phyloP scores from a whole-genome alignment of 345 rosid genomes.

The Eucalyptus guilfoylei region DNA sequence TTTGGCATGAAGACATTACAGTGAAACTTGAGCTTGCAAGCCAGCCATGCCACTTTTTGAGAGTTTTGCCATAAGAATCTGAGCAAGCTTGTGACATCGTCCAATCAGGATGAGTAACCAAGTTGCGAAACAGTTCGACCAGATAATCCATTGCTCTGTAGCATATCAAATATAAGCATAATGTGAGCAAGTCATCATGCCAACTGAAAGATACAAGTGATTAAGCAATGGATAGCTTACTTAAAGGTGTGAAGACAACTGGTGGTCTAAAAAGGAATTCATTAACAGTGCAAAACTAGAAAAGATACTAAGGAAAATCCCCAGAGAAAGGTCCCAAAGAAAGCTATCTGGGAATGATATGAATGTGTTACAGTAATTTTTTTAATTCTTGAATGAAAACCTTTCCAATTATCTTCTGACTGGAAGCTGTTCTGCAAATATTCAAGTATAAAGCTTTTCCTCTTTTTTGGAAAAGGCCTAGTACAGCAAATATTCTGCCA shows the following conservation, averaged over 20 bases:
- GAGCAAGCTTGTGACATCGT: slow-evolving; percentile 81
- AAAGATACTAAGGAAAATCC: neutral
- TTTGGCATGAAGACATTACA: slow-evolving; percentile 16
- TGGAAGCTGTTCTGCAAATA: neutral
- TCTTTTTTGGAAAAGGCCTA: neutral
- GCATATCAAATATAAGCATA: neutral
- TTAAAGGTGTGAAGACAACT: neutral
- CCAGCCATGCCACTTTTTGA: slow-evolving; percentile 94
- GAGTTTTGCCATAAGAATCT: slow-evolving; percentile 78
- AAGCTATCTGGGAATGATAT: neutral
- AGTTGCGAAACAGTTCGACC: slow-evolving; percentile 79
- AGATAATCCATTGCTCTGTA: slow-evolving; percentile 95
- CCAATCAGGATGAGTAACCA: slow-evolving; percentile 78
- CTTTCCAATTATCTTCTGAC: neutral
- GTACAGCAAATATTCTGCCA: no score
- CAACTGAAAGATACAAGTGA: neutral
- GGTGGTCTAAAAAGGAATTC: neutral
- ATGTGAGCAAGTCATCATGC: neutral
- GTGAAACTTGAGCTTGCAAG: slow-evolving; percentile 87
- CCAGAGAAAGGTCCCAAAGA: neutral
- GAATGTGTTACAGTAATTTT: neutral
- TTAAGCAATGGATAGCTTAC: neutral
- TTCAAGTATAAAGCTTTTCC: neutral
- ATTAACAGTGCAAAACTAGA: neutral
- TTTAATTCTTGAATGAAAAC: neutral